Evolutionary conservation across 768 basidiomycete species (phyloP), one percentile per base, ranked within the genome.

Genomic region (Tricholoma furcatifolium): DNA sequence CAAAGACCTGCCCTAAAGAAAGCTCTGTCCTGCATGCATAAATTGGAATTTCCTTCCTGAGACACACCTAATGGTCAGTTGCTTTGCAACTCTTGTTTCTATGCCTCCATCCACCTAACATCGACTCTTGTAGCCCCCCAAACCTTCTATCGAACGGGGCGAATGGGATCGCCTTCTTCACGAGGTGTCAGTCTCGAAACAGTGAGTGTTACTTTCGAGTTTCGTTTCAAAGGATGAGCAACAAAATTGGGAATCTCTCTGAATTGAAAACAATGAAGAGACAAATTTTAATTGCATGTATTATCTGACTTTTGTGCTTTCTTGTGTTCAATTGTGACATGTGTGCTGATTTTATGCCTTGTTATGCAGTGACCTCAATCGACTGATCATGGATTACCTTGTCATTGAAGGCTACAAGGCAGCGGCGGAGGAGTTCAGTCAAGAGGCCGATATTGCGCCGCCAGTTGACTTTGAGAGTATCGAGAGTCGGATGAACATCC

Each of bases 191-290:
- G 83, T 95, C 39, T 80, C 89, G 27, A 96, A 96, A 78, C 73
- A 84, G 95, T 98, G 82, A 87, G 93, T 87, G 12, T 43, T 45
- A 21, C 14, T 20, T 47, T 50, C 43, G 51, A 57, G 61, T 53
- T 51, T 47, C 60, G 54, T 55, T 46, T 40, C 45, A 62, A 67
- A 73, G 67, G 87, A 88, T 88, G 87, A 89, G 67, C 74, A 72
- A 80, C 69, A 75, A 15, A 14, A 87, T 78, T 98, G 95, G 96
- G 96, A 99, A 98, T 98, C 96, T 98, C 96, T 94, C 96, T 87
- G 93, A 79, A 92, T 70, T 56, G 4, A 3, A 27, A 32, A 6
- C 64, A 67, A 75, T 84, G 88, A 87, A 76, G 85, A 88, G 78
- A 61, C 64, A 49, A 72, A 80, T 78, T 27, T 27, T 40, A 65